A percentile compares a stretch with the other conserved stretches of the same genome.
Conservation (phyloP, 495 filamentous ascomycete genomes). For the Xylaria bambusicola region DNA sequence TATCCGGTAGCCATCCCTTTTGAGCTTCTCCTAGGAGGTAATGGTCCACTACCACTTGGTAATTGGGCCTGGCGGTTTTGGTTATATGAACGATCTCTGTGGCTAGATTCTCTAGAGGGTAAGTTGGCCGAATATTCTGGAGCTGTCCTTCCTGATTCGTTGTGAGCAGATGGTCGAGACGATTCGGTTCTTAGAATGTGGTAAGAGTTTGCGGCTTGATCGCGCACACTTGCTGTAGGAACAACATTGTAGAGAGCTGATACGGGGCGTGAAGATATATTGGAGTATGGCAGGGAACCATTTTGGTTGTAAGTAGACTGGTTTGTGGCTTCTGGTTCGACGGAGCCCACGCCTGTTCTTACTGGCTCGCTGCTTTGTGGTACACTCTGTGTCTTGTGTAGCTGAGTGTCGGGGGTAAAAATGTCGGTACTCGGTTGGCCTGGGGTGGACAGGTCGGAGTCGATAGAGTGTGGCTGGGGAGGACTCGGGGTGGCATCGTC, state of each 20-base stretch:
- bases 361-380: constrained; percentile 37
- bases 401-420: constrained; percentile 21
- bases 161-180: constrained; percentile 62
- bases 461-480: constrained; percentile 45
- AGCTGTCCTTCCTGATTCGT: constrained; percentile 56
- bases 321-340: constrained; percentile 19
- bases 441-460: constrained; percentile 27
- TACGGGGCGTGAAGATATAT: constrained; percentile 50
- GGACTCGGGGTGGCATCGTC: constrained; percentile 71
- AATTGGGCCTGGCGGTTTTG: constrained; percentile 50
- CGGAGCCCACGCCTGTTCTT: constrained; percentile 16
- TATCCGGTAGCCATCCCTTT: constrained; percentile 58
- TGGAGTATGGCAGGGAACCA: constrained; percentile 29
- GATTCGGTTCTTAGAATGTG: constrained; percentile 62
- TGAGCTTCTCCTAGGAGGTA: constrained; percentile 69
- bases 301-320: constrained; percentile 27
- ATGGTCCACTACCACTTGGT: constrained; percentile 57
- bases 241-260: constrained; percentile 55
- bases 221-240: constrained; percentile 32
- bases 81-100: constrained; percentile 67
- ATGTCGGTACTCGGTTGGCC: constrained; percentile 21
- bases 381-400: constrained; percentile 23
- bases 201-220: constrained; percentile 46
- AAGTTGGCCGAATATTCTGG: constrained; percentile 63
- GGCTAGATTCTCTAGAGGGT: constrained; percentile 68